Conservation (phyloP, 2,329 filamentous ascomycete genomes). For the Leptographium wingfieldii region DNA sequence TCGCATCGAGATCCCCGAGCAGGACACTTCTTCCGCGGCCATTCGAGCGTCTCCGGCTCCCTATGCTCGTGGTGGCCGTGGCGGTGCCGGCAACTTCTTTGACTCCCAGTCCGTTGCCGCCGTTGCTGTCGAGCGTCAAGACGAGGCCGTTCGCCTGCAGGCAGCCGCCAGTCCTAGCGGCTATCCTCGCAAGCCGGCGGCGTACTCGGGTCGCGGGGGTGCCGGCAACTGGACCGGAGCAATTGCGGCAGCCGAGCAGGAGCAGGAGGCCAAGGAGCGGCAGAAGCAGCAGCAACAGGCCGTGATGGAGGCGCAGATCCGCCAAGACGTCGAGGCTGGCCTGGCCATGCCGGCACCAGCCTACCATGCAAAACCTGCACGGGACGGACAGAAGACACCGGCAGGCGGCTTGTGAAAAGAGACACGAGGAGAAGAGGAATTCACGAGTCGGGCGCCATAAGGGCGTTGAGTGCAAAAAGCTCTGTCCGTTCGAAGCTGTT, state of each 20-base stretch:
- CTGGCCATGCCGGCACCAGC: constrained; percentile 33
- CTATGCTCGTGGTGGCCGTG: constrained; percentile 38
- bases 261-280: constrained; percentile 14
- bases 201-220: constrained; percentile 38
- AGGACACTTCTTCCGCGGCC: constrained; percentile 12
- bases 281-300: constrained; percentile 20
- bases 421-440: not conserved
- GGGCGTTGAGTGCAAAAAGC: not conserved
- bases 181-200: constrained; percentile 11
- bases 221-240: constrained; percentile 38
- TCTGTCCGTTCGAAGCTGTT: not conserved
- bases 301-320: constrained; percentile 29
- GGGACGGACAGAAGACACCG: not conserved
- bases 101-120: constrained; percentile 25
- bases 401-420: not conserved
- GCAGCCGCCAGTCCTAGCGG: constrained; percentile 8
- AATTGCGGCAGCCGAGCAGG: constrained; percentile 12
- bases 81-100: constrained; percentile 50
- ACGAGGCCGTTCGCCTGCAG: constrained; percentile 19
- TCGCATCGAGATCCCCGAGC: not conserved
- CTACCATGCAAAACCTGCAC: constrained; percentile 18
- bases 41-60: constrained; percentile 6
- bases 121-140: constrained; percentile 20
- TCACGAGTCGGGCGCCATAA: not conserved
- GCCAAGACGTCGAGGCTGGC: constrained; percentile 33